Conservation (phyloP, 1,284 basidiomycete genomes). For the Austroboletus niveus region DNA sequence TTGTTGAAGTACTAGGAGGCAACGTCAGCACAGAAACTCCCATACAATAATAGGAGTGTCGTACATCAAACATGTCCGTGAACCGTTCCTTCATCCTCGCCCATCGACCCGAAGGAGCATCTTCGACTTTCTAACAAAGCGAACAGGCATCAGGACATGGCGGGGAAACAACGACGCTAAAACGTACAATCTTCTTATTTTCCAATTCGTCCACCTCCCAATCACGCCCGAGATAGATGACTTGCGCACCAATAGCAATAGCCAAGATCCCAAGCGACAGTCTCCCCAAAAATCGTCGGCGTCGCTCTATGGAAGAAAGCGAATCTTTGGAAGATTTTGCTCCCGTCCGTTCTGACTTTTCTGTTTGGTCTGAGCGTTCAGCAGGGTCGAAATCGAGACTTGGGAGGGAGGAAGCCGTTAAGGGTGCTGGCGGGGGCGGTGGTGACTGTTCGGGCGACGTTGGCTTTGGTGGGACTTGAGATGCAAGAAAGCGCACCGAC, state of each 20-base stretch:
- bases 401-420: conserved; percentile 27
- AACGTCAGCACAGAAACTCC: not conserved
- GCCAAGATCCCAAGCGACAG: conserved; percentile 53
- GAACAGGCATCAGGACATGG: conserved; percentile 13
- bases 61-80: conserved; percentile 61
- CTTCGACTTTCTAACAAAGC: conserved; percentile 47
- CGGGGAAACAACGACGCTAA: conserved; percentile 13
- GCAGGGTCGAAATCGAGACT: conserved; percentile 59
- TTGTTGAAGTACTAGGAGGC: conserved; percentile 80
- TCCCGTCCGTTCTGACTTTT: conserved; percentile 49
- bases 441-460: conserved; percentile 3
- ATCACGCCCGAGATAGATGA: conserved; percentile 56
- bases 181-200: conserved; percentile 48
- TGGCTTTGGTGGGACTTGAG: conserved; percentile 16
- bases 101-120: conserved; percentile 58
- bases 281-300: conserved; percentile 54
- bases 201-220: conserved; percentile 59
- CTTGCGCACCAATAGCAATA: conserved; percentile 45
- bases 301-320: conserved; percentile 70
- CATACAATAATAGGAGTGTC: conserved; percentile 20
- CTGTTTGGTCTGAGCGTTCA: conserved; percentile 27
- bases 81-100: conserved; percentile 60
- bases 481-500: conserved; percentile 25
- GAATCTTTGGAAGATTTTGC: conserved; percentile 71
- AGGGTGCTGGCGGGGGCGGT: conserved; percentile 6